Conservation (phyloP, 306 rosid genomes). For the Pyrus communis region DNA sequence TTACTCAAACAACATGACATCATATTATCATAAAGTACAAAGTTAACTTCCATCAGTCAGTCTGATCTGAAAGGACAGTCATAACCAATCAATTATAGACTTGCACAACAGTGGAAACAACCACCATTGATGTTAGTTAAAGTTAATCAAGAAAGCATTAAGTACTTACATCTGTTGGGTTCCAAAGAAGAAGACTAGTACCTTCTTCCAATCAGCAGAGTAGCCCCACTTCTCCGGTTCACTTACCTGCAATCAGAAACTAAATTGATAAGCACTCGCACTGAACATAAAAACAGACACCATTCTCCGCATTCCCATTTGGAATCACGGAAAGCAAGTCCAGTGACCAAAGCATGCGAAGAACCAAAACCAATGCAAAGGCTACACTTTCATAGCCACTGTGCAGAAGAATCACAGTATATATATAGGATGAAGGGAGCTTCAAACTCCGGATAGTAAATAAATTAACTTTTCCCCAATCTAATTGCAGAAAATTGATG, state of each 20-base stretch:
- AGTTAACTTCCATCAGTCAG: neutral
- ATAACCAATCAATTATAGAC: neutral
- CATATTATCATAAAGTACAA: neutral
- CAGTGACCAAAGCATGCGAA: neutral
- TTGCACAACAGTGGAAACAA: neutral
- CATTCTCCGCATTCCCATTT: neutral
- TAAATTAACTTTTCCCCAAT: neutral
- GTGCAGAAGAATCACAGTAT: neutral
- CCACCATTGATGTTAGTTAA: neutral
- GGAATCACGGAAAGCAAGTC: neutral
- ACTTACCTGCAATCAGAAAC: constrained; percentile 64
- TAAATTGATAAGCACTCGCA: constrained; percentile 13
- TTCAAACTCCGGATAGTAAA: neutral
- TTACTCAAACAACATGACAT: constrained; percentile 5
- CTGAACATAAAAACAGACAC: neutral
- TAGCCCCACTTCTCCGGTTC: constrained; percentile 97
- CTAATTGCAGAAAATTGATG: neutral
- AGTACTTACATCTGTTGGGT: constrained; percentile 92
- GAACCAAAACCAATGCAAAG: neutral
- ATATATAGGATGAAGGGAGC: neutral
- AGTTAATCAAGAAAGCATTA: constrained; percentile 1
- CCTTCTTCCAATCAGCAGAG: constrained; percentile 84
- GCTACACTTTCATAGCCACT: neutral
- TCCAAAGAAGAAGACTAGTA: constrained; percentile 85
- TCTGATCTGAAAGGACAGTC: neutral